Base-by-base conservation (phyloP, 257 asterid species). In the Solanum tacnaense region DNA sequence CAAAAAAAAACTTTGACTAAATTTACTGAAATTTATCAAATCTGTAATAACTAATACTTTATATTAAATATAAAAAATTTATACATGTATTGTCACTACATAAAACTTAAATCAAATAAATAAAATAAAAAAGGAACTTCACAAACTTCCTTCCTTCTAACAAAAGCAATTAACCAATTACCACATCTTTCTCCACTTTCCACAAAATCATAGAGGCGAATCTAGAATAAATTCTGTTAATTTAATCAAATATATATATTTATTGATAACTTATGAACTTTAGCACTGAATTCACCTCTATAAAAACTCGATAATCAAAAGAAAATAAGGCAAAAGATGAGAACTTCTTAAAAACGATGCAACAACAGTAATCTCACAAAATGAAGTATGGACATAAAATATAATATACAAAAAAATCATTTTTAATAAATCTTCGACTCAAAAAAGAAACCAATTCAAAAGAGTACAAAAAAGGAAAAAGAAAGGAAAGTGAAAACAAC, bases 151-250 rank as follows among this genome's bases (percentile, higher is more conserved):
- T 13, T 76, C 35, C 85, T 79, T 44, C 10, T 31, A 27, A 81
- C 85, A 81, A 44, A 79, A 79, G 38, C 35, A 76, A 21, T 36
- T 84, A 52, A 36, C 49, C 86, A 86, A 88, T 83, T 20, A 56
- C 65, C 87, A 78, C 34, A 31, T 67, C 84, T 49, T 38, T 81
- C 87, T 84, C 38, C 41, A 34, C 38, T n/a, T 39, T 18, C 65
- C 76, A 32, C 6, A 36, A 36, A 36, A 36, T 5, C 36, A 38
- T 1, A 44, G 0, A 70, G 38, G 12, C 6, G 38, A 10, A 72
- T 72, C 2, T 32, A 18, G 27, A 72, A 16, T 31, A 5, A 71
- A 7, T 32, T 72, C 0, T 32, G 4, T 72, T 0, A 32, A 72
- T 72, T 32, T 72, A 72, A 71, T 29, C 0, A 0, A 3, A 49